These are phyloP conservation scores for Hypomontagnella monticulosa DNA, from an alignment of 495 filamentous ascomycete species.

Conservation along the genomic window DNA sequence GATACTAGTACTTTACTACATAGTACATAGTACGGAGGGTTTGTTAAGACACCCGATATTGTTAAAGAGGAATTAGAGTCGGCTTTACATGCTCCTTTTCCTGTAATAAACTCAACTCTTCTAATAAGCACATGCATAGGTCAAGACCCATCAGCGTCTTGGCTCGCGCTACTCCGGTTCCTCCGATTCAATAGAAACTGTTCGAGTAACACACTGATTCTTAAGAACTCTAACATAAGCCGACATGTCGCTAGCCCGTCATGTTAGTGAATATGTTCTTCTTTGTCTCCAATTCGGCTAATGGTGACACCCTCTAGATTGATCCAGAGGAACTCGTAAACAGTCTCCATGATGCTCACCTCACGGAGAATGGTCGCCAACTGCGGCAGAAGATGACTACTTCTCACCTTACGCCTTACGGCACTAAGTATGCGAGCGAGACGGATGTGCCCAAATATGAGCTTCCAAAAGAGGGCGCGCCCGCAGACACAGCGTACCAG, in stretches of 20 bases:
- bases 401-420: constrained; percentile 70
- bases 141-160: neutral
- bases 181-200: neutral
- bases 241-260: constrained; percentile 19
- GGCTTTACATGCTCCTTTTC: too few relatives aligned
- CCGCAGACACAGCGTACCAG: constrained; percentile 71
- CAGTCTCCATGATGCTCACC: constrained; percentile 57
- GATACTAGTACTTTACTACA: too few relatives aligned
- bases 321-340: constrained; percentile 70
- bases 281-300: constrained; percentile 9
- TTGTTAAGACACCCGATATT: too few relatives aligned
- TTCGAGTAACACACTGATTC: neutral
- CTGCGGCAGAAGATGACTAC: constrained; percentile 52
- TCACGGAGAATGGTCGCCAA: constrained; percentile 54
- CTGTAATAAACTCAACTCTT: too few relatives aligned
- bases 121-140: too few relatives aligned
- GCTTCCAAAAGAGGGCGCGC: constrained; percentile 69
- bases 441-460: constrained; percentile 73
- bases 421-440: constrained; percentile 67
- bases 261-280: constrained; percentile 2
- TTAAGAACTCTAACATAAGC: neutral
- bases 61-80: too few relatives aligned
- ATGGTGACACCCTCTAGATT: constrained; percentile 52
- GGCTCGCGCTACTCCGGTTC: neutral
- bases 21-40: too few relatives aligned